Conservation (phyloP, 129 eudicot genomes). For the Rutidosis leptorrhynchoides region DNA sequence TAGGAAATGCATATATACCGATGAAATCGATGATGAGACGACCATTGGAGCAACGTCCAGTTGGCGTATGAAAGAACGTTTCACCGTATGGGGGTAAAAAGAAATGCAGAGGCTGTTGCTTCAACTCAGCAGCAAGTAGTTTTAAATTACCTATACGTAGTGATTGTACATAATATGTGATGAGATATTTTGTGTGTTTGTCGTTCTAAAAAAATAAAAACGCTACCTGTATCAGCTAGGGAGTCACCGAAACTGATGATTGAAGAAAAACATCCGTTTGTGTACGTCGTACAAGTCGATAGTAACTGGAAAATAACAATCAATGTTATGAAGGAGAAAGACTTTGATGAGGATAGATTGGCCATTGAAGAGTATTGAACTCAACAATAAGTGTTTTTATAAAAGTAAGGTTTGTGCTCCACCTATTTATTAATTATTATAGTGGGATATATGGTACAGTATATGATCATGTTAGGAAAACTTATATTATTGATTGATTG, state of each 20-base stretch:
- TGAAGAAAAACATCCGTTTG: conserved; percentile 40
- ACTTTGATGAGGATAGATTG: conserved; percentile 1
- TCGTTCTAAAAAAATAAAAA: background rate
- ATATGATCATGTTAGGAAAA: background rate
- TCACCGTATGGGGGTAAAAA: conserved; percentile 30
- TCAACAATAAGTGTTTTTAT: background rate
- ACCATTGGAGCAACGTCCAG: conserved; percentile 41
- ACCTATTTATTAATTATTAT: background rate
- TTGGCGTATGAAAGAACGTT: conserved; percentile 26
- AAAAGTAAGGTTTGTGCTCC: background rate
- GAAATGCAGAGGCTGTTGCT: conserved; percentile 8
- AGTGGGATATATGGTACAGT: background rate
- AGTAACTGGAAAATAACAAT: conserved; percentile 9
- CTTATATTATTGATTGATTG: background rate
- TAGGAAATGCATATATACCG: conserved; percentile 9
- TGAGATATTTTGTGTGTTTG: background rate
- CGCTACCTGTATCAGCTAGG: conserved; percentile 28
- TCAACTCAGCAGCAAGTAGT: background rate
- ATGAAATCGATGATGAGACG: conserved; percentile 36
- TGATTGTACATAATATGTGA: background rate
- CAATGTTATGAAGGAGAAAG: background rate
- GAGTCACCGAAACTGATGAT: conserved; percentile 46
- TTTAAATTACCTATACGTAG: conserved; percentile 24
- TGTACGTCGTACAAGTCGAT: background rate
- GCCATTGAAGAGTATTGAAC: conserved; percentile 19